Base-by-base conservation (phyloP, 345 rosid species). In the Erodium maritimum region DNA sequence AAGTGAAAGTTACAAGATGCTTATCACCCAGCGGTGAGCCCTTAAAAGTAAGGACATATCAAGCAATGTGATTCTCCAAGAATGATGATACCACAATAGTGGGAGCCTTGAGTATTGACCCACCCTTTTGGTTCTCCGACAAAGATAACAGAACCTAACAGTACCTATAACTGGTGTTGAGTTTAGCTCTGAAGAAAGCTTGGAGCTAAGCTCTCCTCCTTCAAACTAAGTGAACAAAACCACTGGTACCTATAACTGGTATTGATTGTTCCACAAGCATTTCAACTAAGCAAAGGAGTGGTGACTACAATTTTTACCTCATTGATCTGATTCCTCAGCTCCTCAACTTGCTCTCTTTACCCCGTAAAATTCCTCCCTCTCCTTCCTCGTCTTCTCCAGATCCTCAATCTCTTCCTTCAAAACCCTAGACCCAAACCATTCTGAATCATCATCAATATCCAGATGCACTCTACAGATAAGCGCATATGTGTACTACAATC, bases 391-490 rank as follows among this genome's bases (percentile, higher is more conserved):
- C 62, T 68, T 77, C 68, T 76, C 84, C 57, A 80, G 67, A 71
- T 84, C 89, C 62, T 71, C 83, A 58, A 84, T 61, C 64, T 77
- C 87, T 52, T 69, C 59, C 68, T 73, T 86, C 67, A 86, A 67
- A 18, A 6, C 65, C 79, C 91, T 89, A 69, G 23, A 56, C 29
- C 34, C 48, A 62, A 62, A 57, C 21, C 29, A 5, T 52, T 14
- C 52, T 55, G 57, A 17, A 23, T 58, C 14, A 7, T 12, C 0
- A 52, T 50, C 23, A 20, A 17, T 2, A 8, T 24, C 14, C 19
- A 48, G 2, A 5, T 11, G 12, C 46, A 2, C 50, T 25, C 33
- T 25, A 25, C 33, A 25, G 33, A 25, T 25, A 25, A 3, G 7
- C 7, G 33, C 33, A 25, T n/a, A n/a, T n/a, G n/a, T 3, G 20